Evolutionary conservation across 257 asterid species (phyloP).

Genomic region (Rehmannia glutinosa): DNA sequence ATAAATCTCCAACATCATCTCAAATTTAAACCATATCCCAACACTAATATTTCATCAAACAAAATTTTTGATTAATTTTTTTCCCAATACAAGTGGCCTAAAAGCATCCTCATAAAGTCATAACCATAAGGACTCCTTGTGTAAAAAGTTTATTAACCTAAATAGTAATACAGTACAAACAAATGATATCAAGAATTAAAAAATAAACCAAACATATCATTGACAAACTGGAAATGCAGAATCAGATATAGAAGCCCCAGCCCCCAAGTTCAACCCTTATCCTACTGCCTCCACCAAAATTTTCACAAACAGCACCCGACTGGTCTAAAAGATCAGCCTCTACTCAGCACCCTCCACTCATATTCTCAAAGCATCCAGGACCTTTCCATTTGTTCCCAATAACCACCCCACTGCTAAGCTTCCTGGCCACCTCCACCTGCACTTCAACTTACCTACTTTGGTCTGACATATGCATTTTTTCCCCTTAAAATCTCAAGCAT

Average conservation of each 20-base stretch:
- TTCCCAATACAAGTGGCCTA: too few relatives aligned
- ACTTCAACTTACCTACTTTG: not conserved
- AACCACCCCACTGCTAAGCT: not conserved
- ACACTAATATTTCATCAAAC: not conserved
- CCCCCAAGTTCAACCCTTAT: not conserved
- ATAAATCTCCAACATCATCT: not conserved
- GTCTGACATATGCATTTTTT: not conserved
- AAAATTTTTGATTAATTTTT: too few relatives aligned
- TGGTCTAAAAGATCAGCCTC: not conserved
- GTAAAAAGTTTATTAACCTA: not conserved
- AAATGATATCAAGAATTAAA: not conserved
- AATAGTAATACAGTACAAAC: not conserved
- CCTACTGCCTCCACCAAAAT: not conserved
- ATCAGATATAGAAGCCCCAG: not conserved
- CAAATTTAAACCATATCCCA: conserved; percentile 9
- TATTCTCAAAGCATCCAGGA: not conserved
- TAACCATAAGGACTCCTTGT: not conserved
- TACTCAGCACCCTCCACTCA: too few relatives aligned
- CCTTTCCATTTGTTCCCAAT: not conserved
- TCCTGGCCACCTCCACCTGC: not conserved
- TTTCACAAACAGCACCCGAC: not conserved
- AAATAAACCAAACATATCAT: not conserved
- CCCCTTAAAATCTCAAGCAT: not conserved
- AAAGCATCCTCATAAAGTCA: not conserved
- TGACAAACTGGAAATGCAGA: not conserved